Base-by-base conservation (phyloP, 2,329 filamentous ascomycete species). In the Pseudogymnoascus sp. region DNA sequence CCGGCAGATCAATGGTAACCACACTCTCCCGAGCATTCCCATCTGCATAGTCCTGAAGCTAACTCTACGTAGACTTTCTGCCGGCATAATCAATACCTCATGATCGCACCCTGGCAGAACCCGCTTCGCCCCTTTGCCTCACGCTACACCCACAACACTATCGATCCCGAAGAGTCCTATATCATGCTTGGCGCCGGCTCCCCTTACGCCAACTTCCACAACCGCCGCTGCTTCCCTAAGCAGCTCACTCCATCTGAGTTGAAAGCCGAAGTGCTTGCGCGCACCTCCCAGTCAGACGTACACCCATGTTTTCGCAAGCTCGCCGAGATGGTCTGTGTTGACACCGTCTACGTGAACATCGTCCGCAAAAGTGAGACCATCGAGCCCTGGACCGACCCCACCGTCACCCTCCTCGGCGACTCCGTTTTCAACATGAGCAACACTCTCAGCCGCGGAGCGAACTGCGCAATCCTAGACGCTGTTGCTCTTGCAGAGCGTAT, bases 121-220 rank as follows among this genome's bases (percentile, higher is more conserved):
- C 68, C 69, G 8, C 27, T 59, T 9, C 65, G 67, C 27, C 61
- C 62, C n/a, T 69, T 63, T 62, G 64, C 68, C 25, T 67, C 66
- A 10, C 58, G 64, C 15, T 67, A 65, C 31, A 65, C 65, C 17
- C 62, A 65, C 12, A 59, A 62, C 6, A 66, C 68, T 10, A 68
- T 70, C 8, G 63, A 44, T 2, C 61, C 65, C 25, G 66, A 68
- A n/a, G 68, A 70, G 55, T 70, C 68, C 1, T 71, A 69, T 48
- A 70, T 71, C 33, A 71, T 70, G 69, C 67, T 68, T 31, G 69
- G 69, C 2, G 66, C 67, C 15, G 68, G 68, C 1, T 63, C 65
- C 55, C 66, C 67, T 7, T 29, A 65, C 5, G 27, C 33, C 25
- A 61, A 67, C 31, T 71, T 71, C 39, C 35, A 59, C 21, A 70